Evolutionary conservation across 2,329 filamentous ascomycete genomes (phyloP), one percentile per base, ranked within the genome.

Genomic region (Alternaria infectoria): DNA sequence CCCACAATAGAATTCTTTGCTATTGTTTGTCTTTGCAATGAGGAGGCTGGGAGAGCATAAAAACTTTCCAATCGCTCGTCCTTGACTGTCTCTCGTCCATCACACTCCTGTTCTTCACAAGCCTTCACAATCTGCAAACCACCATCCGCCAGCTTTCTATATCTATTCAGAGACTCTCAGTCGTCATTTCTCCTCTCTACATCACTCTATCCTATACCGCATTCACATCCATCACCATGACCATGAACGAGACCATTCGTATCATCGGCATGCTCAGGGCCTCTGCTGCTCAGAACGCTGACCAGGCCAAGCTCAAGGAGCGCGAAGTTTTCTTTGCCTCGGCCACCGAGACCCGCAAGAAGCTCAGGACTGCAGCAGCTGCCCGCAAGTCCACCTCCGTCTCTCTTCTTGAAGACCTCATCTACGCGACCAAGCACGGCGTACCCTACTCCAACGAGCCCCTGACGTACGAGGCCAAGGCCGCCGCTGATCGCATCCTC

Each of bases 191-290:
- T 19, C 13, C 36, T 23, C 43, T 36, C 47, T 57, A 25, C 25
- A 51, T 51, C 45, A 45, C n/a, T 51, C 46, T 44, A 17, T 17
- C 51, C 54, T 21, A 43, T 21, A 25, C 25, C 46, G 45, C 8
- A 50, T 47, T 49, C 47, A 25, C 21, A 45, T 45, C 44, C 26
- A 49, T 32, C 43, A 59, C 46, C 40, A 51, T 58, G 62, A 68
- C 49, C 40, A 76, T 76, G 73, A 52, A 66, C 46, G 72, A 77
- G 54, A 57, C 64, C 13, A 54, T 58, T 60, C 68, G 70, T 59
- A 67, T 74, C 36, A 65, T 72, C 30, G 62, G 25, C 46, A 65
- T 77, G 67, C 67, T 75, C 43, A 67, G 67, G 65, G 66, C 67
- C 55, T 74, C 72, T 60, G 64, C 68, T 44, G 66, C 68, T 26